Percentiles rank a stretch among this genome's conserved stretches.
Conservation (phyloP, 1,284 basidiomycete genomes). For the Apiotrichum gracile region DNA sequence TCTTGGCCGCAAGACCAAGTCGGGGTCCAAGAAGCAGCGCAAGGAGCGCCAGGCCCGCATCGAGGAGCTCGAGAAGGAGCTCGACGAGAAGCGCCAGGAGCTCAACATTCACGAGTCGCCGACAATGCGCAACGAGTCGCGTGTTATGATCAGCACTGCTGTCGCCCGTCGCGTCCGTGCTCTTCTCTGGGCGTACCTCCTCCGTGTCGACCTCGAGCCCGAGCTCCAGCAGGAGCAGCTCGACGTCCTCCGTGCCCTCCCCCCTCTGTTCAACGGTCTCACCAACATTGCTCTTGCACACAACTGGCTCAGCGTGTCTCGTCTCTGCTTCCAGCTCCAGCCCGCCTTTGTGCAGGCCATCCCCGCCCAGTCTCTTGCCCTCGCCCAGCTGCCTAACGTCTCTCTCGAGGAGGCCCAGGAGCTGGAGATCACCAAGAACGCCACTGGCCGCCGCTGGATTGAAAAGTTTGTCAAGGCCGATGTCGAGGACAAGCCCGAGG, state of each 20-base stretch:
- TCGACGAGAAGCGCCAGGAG: slow-evolving; percentile 53
- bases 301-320: slow-evolving; percentile 82
- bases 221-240: slow-evolving; percentile 64
- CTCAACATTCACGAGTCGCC: slow-evolving; percentile 31
- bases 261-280: slow-evolving; percentile 71
- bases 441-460: slow-evolving; percentile 55
- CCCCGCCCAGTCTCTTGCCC: slow-evolving; percentile 54
- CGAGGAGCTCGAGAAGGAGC: slow-evolving; percentile 56
- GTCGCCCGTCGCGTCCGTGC: slow-evolving; percentile 57
- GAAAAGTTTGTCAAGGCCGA: slow-evolving; percentile 46
- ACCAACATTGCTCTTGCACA: slow-evolving; percentile 78
- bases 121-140: slow-evolving; percentile 28
- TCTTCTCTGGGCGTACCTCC: slow-evolving; percentile 78
- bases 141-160: slow-evolving; percentile 29
- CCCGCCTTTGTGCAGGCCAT: slow-evolving; percentile 81
- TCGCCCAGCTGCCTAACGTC: slow-evolving; percentile 73
- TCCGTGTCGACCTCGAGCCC: slow-evolving; percentile 63
- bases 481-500: slow-evolving; percentile 57
- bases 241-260: slow-evolving; percentile 62
- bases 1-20: slow-evolving; percentile 25
- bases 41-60: slow-evolving; percentile 50
- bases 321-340: slow-evolving; percentile 74
- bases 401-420: slow-evolving; percentile 51
- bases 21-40: slow-evolving; percentile 43
- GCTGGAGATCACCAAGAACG: slow-evolving; percentile 47